phyloP scores from a whole-genome alignment of 2,329 filamentous ascomycete species.

The Trichoderma sp. region DNA sequence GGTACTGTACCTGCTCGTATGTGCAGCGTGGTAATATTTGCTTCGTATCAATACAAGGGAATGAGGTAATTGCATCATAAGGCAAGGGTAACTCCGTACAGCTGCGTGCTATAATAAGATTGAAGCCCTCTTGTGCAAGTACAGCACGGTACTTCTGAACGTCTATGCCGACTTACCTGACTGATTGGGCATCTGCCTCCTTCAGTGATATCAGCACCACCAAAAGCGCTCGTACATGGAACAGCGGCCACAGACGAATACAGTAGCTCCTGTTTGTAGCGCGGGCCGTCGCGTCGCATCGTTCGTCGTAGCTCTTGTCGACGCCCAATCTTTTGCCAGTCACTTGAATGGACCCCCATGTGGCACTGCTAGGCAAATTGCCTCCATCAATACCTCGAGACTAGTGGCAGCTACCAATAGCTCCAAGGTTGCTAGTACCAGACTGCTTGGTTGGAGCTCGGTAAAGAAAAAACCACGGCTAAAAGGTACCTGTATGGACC shows the following conservation, averaged over 20 bases:
- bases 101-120: neutral
- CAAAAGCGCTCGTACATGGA: too few species aligned
- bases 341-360: neutral
- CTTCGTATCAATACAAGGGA: neutral
- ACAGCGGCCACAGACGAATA: neutral
- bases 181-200: neutral
- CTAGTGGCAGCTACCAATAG: neutral
- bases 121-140: neutral
- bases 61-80: constrained; percentile 1
- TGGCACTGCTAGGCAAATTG: neutral
- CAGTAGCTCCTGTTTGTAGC: neutral
- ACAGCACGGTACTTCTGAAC: neutral
- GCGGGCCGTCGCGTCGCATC: constrained; percentile 15
- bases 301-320: neutral
- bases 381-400: neutral
- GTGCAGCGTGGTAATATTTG: neutral
- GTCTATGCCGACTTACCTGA: too few species aligned
- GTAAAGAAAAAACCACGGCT: neutral
- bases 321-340: neutral
- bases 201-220: neutral
- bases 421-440: neutral
- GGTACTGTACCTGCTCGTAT: neutral
- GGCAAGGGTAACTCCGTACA: neutral
- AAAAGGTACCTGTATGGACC: neutral
- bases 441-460: neutral